Evolutionary conservation across 495 filamentous ascomycete genomes (phyloP), one percentile per base, ranked within the genome.

Genomic region (Penicillium steckii): DNA sequence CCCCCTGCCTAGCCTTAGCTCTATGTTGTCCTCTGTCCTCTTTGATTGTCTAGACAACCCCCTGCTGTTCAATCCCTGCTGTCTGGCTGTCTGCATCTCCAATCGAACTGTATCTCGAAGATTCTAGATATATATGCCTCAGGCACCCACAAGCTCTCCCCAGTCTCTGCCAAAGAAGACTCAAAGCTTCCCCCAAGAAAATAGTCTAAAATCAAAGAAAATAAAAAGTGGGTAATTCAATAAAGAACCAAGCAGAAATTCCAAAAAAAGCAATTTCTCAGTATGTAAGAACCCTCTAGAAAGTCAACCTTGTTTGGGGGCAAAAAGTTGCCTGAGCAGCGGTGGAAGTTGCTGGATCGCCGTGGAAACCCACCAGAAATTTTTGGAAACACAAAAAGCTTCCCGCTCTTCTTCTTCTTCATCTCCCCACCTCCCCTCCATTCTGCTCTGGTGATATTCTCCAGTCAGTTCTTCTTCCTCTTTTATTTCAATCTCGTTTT

Each of bases 271-370:
- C 29, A 52, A 57, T 10, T 12, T 22, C 12, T 15, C 24, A 32
- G 49, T 12, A 3, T 15, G 4, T 3, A 19, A 45, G 64, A 69
- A 69, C 24, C 41, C 51, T 64, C 62, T 71, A 64, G 68, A 71
- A 69, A 2, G n/a, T n/a, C n/a, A n/a, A n/a, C n/a, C n/a, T 5
- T 25, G 29, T 18, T 22, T 41, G 38, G 44, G 42, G 46, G 53
- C 17, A 17, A 48, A 12, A 29, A 57, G 60, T 60, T 62, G 62
- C 57, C 57, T 59, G 52, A 59, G 42, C 56, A 61, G 56, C 53
- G 60, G 62, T 75, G 72, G 72, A 75, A 75, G 68, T 69, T 62
- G 66, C 71, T 75, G 72, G 72, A 76, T 70, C 62, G 48, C 53
- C 68, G 72, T 76, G 67, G 72, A 76, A 75, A 55, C 67, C 55